Evolutionary conservation across 2,329 filamentous ascomycete species (phyloP), one percentile per base, ranked within the genome.

Genomic region (Diaporthe australafricana): DNA sequence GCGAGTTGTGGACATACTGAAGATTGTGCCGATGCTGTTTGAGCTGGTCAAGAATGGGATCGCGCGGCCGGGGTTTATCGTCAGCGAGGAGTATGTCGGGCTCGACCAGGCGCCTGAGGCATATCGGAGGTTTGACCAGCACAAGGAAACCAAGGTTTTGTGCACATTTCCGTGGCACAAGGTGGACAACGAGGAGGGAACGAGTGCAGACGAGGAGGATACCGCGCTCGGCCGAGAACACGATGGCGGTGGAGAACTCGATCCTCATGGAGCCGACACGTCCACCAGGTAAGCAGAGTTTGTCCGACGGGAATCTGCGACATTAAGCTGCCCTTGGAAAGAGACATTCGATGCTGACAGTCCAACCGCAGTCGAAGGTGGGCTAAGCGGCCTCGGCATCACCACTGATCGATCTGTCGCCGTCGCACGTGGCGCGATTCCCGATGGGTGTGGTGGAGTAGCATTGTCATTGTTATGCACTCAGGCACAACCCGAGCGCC

Each of bases 91-190:
- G 30, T 75, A 78, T 1, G 25, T 57, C 12, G 74, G 75, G 7
- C 76, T 81, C n/a, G 78, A 80, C 12, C 75, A 80, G 1, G 79
- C 75, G 12, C 77, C 77, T 3, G 73, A 77, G 50, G 74, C 71
- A 1, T 81, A 79, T 53, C 62, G 56, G 22, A 73, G 77, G 12
- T 80, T 78, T 60, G 74, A 79, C n/a, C 66, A 73, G 53, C 70
- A 73, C 12, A 48, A 74, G 30, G 75, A 75, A 35, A 74, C 68
- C 5, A 80, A 80, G 69, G 73, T 68, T 55, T 74, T 80, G 12
- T 55, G 40, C 17, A 70, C 68, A 53, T 47, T 66, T 12, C 50
- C 50, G 0, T 53, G 45, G 47, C 16, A 45, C 1, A 6, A 56
- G 0, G 22, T 47, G 2, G 6, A 25, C 0, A 14, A 5, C 6